Percentiles rank a stretch among this genome's conserved stretches.
These are phyloP conservation scores for Ogataea methylovora DNA, from an alignment of 805 yeast species.

Conservation along the genomic window DNA sequence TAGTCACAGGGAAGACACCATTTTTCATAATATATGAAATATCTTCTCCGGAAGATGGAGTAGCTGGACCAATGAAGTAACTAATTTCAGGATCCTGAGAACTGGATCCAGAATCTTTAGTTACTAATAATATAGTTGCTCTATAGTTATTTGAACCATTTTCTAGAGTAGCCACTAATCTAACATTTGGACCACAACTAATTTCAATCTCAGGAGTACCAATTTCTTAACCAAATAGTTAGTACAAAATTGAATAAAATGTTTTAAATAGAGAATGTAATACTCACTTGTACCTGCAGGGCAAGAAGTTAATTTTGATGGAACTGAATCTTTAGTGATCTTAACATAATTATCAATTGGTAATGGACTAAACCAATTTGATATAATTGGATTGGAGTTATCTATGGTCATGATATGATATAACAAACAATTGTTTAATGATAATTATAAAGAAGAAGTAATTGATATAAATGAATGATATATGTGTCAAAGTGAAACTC, in stretches of 20 bases:
- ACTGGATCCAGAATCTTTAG: slow-evolving; percentile 22
- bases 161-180: slow-evolving; percentile 60
- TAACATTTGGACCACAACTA: slow-evolving; percentile 71
- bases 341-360: slow-evolving; percentile 18
- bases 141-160: slow-evolving; percentile 44
- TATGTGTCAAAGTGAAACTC: too few relatives aligned
- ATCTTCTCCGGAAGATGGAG: slow-evolving; percentile 5
- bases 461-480: too few relatives aligned
- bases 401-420: not conserved
- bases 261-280: too few relatives aligned
- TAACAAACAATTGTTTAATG: too few relatives aligned
- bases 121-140: slow-evolving; percentile 62
- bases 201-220: slow-evolving; percentile 32
- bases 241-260: not conserved
- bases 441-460: too few relatives aligned
- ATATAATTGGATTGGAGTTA: slow-evolving; percentile 1
- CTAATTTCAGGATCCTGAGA: slow-evolving; percentile 22
- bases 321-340: slow-evolving; percentile 12
- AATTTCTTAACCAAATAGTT: slow-evolving; percentile 8
- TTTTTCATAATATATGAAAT: slow-evolving; percentile 5
- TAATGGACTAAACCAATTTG: slow-evolving; percentile 21
- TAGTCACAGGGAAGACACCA: slow-evolving; percentile 42
- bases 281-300: slow-evolving; percentile 13
- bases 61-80: slow-evolving; percentile 29
- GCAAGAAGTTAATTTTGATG: slow-evolving; percentile 10